These are phyloP conservation scores for Patellifolia procumbens DNA, from an alignment of 179 eudicot genomes.

Conservation along the genomic window DNA sequence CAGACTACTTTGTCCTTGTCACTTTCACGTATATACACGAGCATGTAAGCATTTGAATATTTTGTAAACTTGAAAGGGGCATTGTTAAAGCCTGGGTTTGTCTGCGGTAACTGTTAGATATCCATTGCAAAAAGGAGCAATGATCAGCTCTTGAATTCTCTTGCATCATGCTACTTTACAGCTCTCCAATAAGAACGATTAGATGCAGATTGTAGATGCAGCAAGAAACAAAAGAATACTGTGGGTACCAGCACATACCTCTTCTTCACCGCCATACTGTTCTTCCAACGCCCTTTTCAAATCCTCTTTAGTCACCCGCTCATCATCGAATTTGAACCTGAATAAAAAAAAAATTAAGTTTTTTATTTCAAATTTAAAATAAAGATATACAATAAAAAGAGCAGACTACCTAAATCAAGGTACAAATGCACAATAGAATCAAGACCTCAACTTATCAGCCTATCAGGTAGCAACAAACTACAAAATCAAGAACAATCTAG, in stretches of 20 bases:
- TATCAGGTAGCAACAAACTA: neutral
- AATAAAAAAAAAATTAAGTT: too few relatives aligned
- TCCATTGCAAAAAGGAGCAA: slow-evolving; percentile 11
- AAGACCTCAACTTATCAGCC: neutral
- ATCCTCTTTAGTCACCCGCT: slow-evolving; percentile 87
- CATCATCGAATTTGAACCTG: slow-evolving; percentile 94
- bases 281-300: slow-evolving; percentile 74
- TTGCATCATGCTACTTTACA: neutral
- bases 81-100: slow-evolving; percentile 81
- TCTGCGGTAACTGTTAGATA: slow-evolving; percentile 59
- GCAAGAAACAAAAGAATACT: neutral
- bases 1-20: slow-evolving; percentile 87
- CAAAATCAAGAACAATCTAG: neutral
- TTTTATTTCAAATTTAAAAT: neutral
- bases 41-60: slow-evolving; percentile 93
- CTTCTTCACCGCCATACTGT: slow-evolving; percentile 96
- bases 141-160: slow-evolving; percentile 8
- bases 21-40: slow-evolving; percentile 82
- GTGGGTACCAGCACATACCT: slow-evolving; percentile 41
- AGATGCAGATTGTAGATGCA: neutral
- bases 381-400: neutral
- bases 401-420: too few relatives aligned
- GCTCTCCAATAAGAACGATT: slow-evolving; percentile 2
- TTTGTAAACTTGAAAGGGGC: slow-evolving; percentile 85
- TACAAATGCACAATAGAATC: neutral